phyloP scores from a whole-genome alignment of 306 rosid genomes.

The Notholithocarpus densiflorus region DNA sequence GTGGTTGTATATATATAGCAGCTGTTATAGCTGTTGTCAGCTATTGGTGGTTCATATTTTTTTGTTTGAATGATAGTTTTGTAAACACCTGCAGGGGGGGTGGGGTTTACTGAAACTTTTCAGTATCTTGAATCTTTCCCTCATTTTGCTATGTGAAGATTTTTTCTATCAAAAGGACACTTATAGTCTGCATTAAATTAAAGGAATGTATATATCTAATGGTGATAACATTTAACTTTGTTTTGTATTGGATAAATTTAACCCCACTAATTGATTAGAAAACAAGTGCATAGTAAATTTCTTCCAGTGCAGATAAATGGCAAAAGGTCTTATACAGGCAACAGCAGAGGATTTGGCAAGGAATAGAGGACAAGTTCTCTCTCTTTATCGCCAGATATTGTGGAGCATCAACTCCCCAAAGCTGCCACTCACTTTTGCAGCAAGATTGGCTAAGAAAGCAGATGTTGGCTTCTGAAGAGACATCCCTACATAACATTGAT shows the following conservation, averaged over 20 bases:
- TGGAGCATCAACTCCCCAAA: slow-evolving; percentile 69
- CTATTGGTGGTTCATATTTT: too few relatives aligned
- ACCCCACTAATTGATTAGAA: neutral
- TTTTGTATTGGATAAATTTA: neutral
- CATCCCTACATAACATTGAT: slow-evolving; percentile 63
- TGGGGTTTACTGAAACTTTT: too few relatives aligned
- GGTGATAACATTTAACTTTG: neutral
- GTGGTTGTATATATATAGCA: too few relatives aligned
- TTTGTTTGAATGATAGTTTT: too few relatives aligned
- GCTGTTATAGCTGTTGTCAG: too few relatives aligned
- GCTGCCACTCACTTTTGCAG: slow-evolving; percentile 56
- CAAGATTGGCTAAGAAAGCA: slow-evolving; percentile 66
- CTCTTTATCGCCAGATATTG: slow-evolving; percentile 65
- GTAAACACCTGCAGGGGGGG: too few relatives aligned
- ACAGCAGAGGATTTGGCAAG: slow-evolving; percentile 69
- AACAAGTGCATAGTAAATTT: neutral
- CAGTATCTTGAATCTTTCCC: too few relatives aligned
- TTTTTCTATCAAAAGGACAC: neutral
- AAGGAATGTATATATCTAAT: neutral
- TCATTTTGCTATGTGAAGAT: too few relatives aligned
- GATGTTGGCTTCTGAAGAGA: slow-evolving; percentile 77
- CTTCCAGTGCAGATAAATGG: slow-evolving; percentile 34
- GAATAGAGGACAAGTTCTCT: slow-evolving; percentile 59
- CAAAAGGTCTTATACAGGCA: slow-evolving; percentile 67
- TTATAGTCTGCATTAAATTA: neutral